A percentile compares a stretch with the other conserved stretches of the same genome.
Evolutionary conservation across 2,329 filamentous ascomycete genomes (phyloP).

Genomic region (Epichloe brachyelytri): DNA sequence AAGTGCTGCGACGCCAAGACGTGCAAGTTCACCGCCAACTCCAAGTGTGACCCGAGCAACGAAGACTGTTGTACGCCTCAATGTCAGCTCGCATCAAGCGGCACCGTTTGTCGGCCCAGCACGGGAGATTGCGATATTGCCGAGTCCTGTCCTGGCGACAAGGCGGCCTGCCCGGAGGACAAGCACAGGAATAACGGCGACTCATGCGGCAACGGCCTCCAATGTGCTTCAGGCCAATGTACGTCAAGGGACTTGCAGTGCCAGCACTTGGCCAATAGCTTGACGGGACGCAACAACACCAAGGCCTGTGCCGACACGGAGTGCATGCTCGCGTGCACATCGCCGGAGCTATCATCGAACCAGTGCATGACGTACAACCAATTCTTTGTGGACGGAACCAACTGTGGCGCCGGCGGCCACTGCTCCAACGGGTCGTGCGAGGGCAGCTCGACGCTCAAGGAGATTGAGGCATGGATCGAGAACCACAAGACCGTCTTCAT

Average conservation of each 20-base stretch:
- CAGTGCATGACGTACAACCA: constrained; percentile 69
- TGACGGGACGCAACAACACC: constrained; percentile 62
- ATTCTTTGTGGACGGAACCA: constrained; percentile 87
- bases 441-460: constrained; percentile 54
- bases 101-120: constrained; percentile 66
- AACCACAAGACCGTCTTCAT: constrained; percentile 73
- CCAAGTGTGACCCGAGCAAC: constrained; percentile 70
- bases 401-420: constrained; percentile 65
- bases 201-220: constrained; percentile 55
- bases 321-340: constrained; percentile 66
- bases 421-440: constrained; percentile 70
- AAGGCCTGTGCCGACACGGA: constrained; percentile 54
- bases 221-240: constrained; percentile 86
- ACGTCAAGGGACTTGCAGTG: constrained; percentile 87
- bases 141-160: constrained; percentile 66
- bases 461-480: constrained; percentile 64
- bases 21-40: constrained; percentile 65
- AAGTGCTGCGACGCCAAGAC: constrained; percentile 73
- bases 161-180: constrained; percentile 64
- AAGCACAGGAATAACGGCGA: constrained; percentile 55
- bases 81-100: constrained; percentile 55
- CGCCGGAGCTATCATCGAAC: constrained; percentile 50
- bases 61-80: constrained; percentile 63
- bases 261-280: constrained; percentile 65
- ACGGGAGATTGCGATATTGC: constrained; percentile 74